Percentiles rank a stretch among this genome's conserved stretches.
phyloP scores from a whole-genome alignment of 2,329 filamentous ascomycete genomes.

The Didymella arachidicola region DNA sequence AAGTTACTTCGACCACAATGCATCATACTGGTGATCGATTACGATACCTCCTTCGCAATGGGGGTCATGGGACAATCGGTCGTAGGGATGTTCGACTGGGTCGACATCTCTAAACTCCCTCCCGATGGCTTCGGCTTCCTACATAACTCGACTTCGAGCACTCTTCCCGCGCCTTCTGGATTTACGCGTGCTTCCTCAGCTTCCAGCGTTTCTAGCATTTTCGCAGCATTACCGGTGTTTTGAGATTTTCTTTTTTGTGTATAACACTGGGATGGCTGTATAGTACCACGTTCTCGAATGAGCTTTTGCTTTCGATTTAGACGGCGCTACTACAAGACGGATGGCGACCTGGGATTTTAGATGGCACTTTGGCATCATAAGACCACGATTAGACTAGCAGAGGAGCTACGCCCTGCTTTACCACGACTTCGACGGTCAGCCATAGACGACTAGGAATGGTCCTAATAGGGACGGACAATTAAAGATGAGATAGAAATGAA shows the following conservation, averaged over 20 bases:
- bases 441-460: constrained; percentile 3
- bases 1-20: constrained; percentile 15
- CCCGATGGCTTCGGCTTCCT: constrained; percentile 11
- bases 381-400: constrained; percentile 18
- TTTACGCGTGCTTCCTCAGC: constrained; percentile 5
- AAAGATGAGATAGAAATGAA: background rate
- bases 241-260: constrained; percentile 18
- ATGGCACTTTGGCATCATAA: constrained; percentile 11
- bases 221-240: constrained; percentile 28
- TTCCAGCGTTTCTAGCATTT: constrained; percentile 18
- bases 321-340: constrained; percentile 19
- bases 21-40: constrained; percentile 3
- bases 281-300: constrained; percentile 20
- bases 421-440: constrained; percentile 1
- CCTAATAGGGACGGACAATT: constrained; percentile 1
- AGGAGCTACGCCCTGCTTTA: constrained; percentile 3
- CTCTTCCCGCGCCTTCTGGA: constrained; percentile 11
- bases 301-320: constrained; percentile 24
- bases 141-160: constrained; percentile 5
- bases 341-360: constrained; percentile 12
- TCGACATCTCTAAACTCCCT: constrained; percentile 1
- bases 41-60: too few species aligned
- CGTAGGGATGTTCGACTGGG: background rate
- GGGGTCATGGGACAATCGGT: background rate
- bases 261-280: constrained; percentile 25